These are phyloP conservation scores for Knoxia roxburghii DNA, from an alignment of 257 asterid species.

Conservation along the genomic window DNA sequence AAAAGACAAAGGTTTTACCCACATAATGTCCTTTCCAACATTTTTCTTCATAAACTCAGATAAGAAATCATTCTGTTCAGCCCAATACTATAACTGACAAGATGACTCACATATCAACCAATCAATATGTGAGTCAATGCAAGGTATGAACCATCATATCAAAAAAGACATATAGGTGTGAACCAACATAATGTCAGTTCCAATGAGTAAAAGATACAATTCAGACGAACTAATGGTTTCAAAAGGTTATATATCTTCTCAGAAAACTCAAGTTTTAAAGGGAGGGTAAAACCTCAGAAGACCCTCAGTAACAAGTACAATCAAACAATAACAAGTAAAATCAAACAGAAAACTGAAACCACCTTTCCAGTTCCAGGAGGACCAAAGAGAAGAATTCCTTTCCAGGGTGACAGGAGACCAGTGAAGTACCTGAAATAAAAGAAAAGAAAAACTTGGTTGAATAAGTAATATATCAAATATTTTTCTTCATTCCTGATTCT, in stretches of 20 bases:
- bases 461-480: conserved; percentile 12
- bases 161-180: too few relatives aligned
- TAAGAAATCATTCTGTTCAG: neutral
- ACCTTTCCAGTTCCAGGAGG: conserved; percentile 99
- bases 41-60: neutral
- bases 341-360: conserved; percentile 7
- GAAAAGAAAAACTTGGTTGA: conserved; percentile 13
- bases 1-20: neutral
- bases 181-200: neutral
- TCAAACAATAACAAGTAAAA: neutral
- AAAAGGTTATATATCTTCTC: neutral
- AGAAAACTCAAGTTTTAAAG: neutral
- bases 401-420: conserved; percentile 97
- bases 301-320: neutral
- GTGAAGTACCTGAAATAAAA: conserved; percentile 68
- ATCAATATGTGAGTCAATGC: too few relatives aligned
- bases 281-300: neutral
- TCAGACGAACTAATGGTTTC: neutral
- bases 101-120: neutral
- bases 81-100: neutral
- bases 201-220: neutral
- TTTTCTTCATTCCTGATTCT: neutral
- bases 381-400: conserved; percentile 98
- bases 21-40: neutral
- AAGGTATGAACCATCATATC: too few relatives aligned